Conservation (phyloP, 768 basidiomycete genomes). For the Tricholoma sp. region DNA sequence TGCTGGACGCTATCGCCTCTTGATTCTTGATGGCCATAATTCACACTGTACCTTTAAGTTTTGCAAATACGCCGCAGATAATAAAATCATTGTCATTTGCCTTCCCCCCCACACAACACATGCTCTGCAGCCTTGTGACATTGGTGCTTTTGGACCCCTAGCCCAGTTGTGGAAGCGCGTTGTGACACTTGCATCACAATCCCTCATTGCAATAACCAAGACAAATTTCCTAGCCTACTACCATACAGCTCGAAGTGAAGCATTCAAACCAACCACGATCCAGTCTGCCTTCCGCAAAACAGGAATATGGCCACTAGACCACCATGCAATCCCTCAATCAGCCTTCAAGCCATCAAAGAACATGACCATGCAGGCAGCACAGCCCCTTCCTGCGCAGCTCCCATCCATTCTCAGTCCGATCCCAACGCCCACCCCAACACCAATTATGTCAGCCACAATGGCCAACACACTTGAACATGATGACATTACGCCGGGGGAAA, state of each 20-base stretch:
- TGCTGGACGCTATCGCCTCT: conserved; percentile 16
- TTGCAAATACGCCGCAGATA: no score
- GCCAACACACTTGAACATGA: neutral
- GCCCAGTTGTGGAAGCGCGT: conserved; percentile 21
- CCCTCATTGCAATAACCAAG: conserved; percentile 9
- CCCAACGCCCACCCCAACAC: neutral
- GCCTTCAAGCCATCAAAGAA: conserved; percentile 16
- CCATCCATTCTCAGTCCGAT: conserved; percentile 7
- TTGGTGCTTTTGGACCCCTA: no score
- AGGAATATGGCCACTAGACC: no score
- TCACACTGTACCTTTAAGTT: conserved; percentile 25
- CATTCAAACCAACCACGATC: no score
- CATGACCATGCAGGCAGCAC: conserved; percentile 11
- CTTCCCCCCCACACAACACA: no score
- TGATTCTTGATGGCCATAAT: conserved; percentile 35
- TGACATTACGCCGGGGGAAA: neutral
- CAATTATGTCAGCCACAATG: neutral
- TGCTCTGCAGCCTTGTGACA: no score
- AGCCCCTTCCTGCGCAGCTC: conserved; percentile 9
- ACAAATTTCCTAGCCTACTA: no score
- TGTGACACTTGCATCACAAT: conserved; percentile 6
- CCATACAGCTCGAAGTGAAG: no score
- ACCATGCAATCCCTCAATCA: conserved; percentile 1
- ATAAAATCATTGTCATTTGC: no score
- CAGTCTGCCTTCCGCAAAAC: no score